Base-by-base conservation (phyloP, 257 asterid species). In the Scutellaria baicalensis region DNA sequence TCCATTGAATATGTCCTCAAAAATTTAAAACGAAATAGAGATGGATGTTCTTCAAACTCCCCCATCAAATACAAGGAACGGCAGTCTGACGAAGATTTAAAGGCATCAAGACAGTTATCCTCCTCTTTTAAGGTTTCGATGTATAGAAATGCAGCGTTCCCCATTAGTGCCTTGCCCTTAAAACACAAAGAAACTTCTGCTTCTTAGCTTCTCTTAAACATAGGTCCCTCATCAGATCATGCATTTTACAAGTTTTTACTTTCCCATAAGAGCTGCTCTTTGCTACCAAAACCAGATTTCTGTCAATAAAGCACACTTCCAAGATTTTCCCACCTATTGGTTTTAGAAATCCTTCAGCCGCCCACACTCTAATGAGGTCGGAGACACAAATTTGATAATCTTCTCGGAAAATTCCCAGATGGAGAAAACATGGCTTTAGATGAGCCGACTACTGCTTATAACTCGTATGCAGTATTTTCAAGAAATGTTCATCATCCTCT, bases 351-450 rank as follows among this genome's bases (percentile, higher is more conserved):
- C 70, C 75, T 52, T 68, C 79, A 1, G 59, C 75, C 5, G 68
- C 54, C 79, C 75, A 68, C 23, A 60, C 17, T 6, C 10, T 61
- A 23, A 60, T 68, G 17, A 75, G 60, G 0, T 42, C 1, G 2
- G 75, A 31, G 21, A 61, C 64, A 27, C 8, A n/a, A 57, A 61
- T 68, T 17, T 1, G 4, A 40, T 6, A 6, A 5, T 75, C 75
- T 75, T 75, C 70, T 1, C 33, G 16, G 18, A 31, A 69, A 45
- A 20, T 14, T 9, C 71, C 75, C 45, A 74, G 17, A 7, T 75
- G 45, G 0, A 75, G 66, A 36, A 62, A 75, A 16, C 75, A 75
- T 2, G 80, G 62, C 5, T 75, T 75, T 6, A 75, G 27, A n/a
- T 62, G 48, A 54, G 63, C 16, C 1, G 75, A 61, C 38, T 68